phyloP scores from a whole-genome alignment of 192 early-diverging fungal species.

The Paraglomus occultum region DNA sequence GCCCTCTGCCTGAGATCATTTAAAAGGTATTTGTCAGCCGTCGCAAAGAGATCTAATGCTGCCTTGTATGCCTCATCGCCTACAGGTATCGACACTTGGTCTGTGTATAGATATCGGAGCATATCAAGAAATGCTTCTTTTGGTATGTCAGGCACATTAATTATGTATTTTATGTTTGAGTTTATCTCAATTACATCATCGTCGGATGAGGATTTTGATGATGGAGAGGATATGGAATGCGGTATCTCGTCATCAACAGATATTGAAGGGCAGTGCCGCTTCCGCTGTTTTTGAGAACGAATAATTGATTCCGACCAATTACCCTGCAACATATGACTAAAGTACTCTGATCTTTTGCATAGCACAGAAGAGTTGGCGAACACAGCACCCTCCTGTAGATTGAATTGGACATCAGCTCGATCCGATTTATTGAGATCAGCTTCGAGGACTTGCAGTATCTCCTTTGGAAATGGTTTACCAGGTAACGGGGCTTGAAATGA shows the following conservation, averaged over 20 bases:
- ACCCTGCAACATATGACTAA: conserved; percentile 17
- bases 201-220: no score
- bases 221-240: no score
- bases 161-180: neutral
- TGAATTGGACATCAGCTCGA: conserved; percentile 23
- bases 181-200: no score
- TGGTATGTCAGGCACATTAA: conserved; percentile 11
- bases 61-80: no score
- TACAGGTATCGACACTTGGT: conserved; percentile 21
- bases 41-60: neutral
- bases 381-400: neutral
- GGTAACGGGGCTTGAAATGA: neutral
- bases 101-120: conserved; percentile 25
- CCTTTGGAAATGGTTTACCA: conserved; percentile 2
- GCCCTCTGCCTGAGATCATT: neutral
- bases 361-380: conserved; percentile 14
- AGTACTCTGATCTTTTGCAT: conserved; percentile 19
- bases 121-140: conserved; percentile 5
- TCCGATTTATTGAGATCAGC: conserved; percentile 10
- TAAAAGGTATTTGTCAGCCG: conserved; percentile 16
- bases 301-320: conserved; percentile 18
- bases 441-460: conserved; percentile 16
- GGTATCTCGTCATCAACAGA: no score
- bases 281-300: no score
- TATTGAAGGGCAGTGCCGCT: no score